A percentile compares a stretch with the other conserved stretches of the same genome.
phyloP scores from a whole-genome alignment of 129 eudicot genomes.

The Artemisia argyi region DNA sequence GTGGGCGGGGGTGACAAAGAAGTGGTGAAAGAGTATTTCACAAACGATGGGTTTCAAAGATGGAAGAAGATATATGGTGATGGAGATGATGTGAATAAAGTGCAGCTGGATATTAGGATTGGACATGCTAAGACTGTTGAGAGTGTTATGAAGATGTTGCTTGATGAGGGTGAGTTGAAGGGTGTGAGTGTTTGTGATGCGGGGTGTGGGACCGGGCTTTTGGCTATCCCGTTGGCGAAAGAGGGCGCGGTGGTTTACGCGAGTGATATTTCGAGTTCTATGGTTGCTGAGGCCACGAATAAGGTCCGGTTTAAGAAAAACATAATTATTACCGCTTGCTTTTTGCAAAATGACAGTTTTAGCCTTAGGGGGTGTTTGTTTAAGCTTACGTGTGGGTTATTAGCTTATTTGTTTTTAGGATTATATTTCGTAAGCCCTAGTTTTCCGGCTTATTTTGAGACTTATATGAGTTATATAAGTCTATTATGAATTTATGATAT shows the following conservation, averaged over 20 bases:
- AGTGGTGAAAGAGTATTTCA: constrained; percentile 91
- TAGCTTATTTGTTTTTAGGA: too few species aligned
- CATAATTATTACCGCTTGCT: neutral
- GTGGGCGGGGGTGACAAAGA: constrained; percentile 98
- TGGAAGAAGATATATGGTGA: constrained; percentile 97
- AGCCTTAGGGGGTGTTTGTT: too few species aligned
- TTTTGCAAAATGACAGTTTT: neutral
- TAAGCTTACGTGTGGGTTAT: too few species aligned
- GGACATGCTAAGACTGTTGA: constrained; percentile 97
- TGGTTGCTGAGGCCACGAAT: constrained; percentile 92
- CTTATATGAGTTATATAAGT: too few species aligned
- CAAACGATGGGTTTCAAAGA: constrained; percentile 86
- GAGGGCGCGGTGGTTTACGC: constrained; percentile 84
- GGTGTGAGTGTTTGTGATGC: constrained; percentile 96
- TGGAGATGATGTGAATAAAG: constrained; percentile 84
- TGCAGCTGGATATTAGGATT: constrained; percentile 80
- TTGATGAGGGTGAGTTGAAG: constrained; percentile 63
- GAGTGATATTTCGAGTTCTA: constrained; percentile 92
- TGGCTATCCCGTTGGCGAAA: constrained; percentile 85
- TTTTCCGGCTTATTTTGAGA: too few species aligned
- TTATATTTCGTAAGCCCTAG: too few species aligned
- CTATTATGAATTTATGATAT: too few species aligned
- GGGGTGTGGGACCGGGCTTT: constrained; percentile 91
- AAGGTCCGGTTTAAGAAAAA: constrained; percentile 32
- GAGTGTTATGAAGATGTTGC: constrained; percentile 78